A percentile compares a stretch with the other conserved stretches of the same genome.
phyloP scores from a whole-genome alignment of 2,329 filamentous ascomycete species.

The Aspergillus sp. region DNA sequence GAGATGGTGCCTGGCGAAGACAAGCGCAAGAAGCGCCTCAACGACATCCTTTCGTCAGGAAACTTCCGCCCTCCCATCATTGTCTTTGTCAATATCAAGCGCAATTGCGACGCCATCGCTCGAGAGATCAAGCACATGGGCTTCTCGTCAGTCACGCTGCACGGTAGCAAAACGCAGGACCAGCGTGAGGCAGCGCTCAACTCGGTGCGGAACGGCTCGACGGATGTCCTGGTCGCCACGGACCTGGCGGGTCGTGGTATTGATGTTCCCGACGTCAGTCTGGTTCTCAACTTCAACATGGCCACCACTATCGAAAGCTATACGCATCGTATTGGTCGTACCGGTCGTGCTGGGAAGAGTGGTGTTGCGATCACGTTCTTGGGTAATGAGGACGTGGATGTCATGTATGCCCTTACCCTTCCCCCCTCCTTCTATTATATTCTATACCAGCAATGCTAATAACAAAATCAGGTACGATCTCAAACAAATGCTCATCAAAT shows the following conservation, averaged over 20 bases:
- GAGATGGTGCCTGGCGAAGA: constrained; percentile 88
- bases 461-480: constrained; percentile 57
- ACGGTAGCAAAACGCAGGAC: constrained; percentile 94
- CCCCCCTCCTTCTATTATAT: neutral
- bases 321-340: constrained; percentile 93
- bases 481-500: constrained; percentile 92
- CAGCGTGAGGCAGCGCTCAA: constrained; percentile 89
- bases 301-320: constrained; percentile 85
- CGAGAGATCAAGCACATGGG: constrained; percentile 92
- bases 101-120: constrained; percentile 92
- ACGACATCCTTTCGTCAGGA: constrained; percentile 72
- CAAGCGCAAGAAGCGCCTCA: constrained; percentile 90
- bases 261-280: constrained; percentile 84
- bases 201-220: constrained; percentile 69
- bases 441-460: neutral
- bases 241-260: constrained; percentile 96
- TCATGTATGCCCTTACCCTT: constrained; percentile 51
- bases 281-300: constrained; percentile 99
- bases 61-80: constrained; percentile 88
- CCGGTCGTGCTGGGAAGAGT: constrained; percentile 92
- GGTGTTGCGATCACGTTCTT: constrained; percentile 95
- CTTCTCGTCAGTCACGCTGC: constrained; percentile 79
- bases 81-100: constrained; percentile 99
- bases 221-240: constrained; percentile 87
- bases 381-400: constrained; percentile 79